Evolutionary conservation across 2,329 filamentous ascomycete species (phyloP), one percentile per base, ranked within the genome.

Genomic region (Cytospora mali): DNA sequence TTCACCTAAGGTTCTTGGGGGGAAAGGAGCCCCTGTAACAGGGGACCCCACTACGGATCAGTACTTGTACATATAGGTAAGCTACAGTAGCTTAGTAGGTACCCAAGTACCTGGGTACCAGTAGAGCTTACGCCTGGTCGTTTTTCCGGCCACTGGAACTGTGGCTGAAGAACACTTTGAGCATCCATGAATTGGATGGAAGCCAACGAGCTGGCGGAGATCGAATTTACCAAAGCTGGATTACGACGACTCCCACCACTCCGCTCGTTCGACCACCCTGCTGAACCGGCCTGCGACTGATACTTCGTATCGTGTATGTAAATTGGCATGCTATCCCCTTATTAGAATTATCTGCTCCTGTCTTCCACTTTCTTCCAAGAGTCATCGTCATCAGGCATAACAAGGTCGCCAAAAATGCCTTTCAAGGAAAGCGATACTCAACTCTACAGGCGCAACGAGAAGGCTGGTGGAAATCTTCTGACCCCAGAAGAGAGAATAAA

Each of bases 361-460:
- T 9, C 25, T 31, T 55, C 23, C 28, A 6, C n/a, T 33, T 28
- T 11, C 35, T 31, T 42, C 16, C 11, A 23, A 53, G 25, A 51
- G 53, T n/a, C 46, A 25, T 55, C 55, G 35, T 39, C 21, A 23
- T 35, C 18, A 33, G 27, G 27, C 35, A 48, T 48, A 54, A 21
- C 35, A 21, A 11, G 23, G 50, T 48, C 46, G 50, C 53, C 62
- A 69, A n/a, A 60, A 60, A 80, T 80, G 77, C 70, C 78, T 39
- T 73, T 75, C 56, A 67, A 61, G 49, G 59, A 68, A 9, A 74
- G 68, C 65, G 79, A 80, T 64, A 77, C 74, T 7, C 67, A 77
- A 52, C 68, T 75, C 55, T 82, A 82, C 69, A 73, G 81, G 59
- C 73, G 75, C 49, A 80, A 83, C 72, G 79, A 77, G 55, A 78